Base-by-base conservation (phyloP, 208 protist genomes). In the Trichomonas vaginalis region DNA sequence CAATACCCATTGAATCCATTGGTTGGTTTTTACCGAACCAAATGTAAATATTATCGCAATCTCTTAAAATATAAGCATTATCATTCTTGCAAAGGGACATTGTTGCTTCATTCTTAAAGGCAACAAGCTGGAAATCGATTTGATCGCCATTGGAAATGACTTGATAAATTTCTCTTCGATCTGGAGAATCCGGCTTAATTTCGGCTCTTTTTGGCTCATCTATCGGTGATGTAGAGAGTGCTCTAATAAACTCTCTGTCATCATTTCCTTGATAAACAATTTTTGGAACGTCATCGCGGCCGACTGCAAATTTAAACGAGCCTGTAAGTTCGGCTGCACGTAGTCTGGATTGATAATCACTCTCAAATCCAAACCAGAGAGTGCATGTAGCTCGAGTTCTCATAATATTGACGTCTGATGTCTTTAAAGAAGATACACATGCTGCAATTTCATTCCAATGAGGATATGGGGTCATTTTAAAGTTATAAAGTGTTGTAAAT, bases 391-490 rank as follows among this genome's bases (percentile, higher is more conserved):
- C 35, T 39, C 86, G 39, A 27, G 86, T 92, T 39, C 86, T 42
- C 27, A 92, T 35, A 17, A 92, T 48, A 51, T 56, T 48, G 10
- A 92, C 42, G 56, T 92, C 86, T n/a, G 12, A 17, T 39, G 86
- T 23, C 39, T 56, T 35, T 35, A 92, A 27, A 17, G 40, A 48
- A 40, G 86, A 51, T 35, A 45, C 27, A 35, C 45, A 92, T 21
- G 86, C 86, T 37, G 86, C 40, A 39, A 92, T 15, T 92, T 92
- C 86, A n/a, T 92, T 51, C 86, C 86, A 92, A 47, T 92, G 86
- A 39, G 86, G 86, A 51, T 39, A 42, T 56, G 45, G 86, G 21
- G 0, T 35, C 0, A 45, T 45, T 4, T 92, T 92, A 0, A 92
- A 32, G 35, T 17, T 48, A 42, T 48, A 92, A 17, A 92, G 27